Conservation (phyloP, 2,329 filamentous ascomycete species). For the Rutstroemia sp. region DNA sequence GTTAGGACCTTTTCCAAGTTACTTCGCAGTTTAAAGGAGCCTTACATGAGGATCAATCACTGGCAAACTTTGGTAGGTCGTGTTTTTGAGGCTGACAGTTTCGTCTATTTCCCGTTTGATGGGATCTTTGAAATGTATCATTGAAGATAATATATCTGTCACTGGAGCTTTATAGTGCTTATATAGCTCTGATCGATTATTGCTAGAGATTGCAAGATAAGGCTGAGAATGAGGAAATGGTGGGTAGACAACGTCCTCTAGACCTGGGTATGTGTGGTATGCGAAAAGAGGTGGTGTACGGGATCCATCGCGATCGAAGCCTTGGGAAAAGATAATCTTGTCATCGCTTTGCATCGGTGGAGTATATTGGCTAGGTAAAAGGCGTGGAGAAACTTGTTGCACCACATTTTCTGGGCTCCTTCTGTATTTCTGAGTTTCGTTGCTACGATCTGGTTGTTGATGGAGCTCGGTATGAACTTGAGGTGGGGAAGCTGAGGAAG, state of each 20-base stretch:
- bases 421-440: slow-evolving; percentile 25
- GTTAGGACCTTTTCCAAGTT: slow-evolving; percentile 15
- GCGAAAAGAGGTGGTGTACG: slow-evolving; percentile 63
- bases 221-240: slow-evolving; percentile 49
- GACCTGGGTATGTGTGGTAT: slow-evolving; percentile 59
- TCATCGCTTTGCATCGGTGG: slow-evolving; percentile 55
- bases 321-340: slow-evolving; percentile 58
- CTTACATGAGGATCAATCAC: slow-evolving; percentile 70
- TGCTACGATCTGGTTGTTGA: slow-evolving; percentile 22
- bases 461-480: slow-evolving; percentile 42
- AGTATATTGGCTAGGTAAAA: slow-evolving; percentile 48
- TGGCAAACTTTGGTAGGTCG: slow-evolving; percentile 57
- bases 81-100: slow-evolving; percentile 52
- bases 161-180: slow-evolving; percentile 47
- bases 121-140: slow-evolving; percentile 55
- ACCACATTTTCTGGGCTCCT: slow-evolving; percentile 27
- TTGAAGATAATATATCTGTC: slow-evolving; percentile 54
- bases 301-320: slow-evolving; percentile 61
- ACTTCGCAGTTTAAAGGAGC: slow-evolving; percentile 32
- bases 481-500: slow-evolving; percentile 49
- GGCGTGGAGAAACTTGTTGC: slow-evolving; percentile 34
- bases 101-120: slow-evolving; percentile 62
- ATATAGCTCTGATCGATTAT: slow-evolving; percentile 39
- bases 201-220: slow-evolving; percentile 42
- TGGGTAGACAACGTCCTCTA: slow-evolving; percentile 56